Conservation (phyloP, 352 stramenopile species). For the Phytophthora vignae region DNA sequence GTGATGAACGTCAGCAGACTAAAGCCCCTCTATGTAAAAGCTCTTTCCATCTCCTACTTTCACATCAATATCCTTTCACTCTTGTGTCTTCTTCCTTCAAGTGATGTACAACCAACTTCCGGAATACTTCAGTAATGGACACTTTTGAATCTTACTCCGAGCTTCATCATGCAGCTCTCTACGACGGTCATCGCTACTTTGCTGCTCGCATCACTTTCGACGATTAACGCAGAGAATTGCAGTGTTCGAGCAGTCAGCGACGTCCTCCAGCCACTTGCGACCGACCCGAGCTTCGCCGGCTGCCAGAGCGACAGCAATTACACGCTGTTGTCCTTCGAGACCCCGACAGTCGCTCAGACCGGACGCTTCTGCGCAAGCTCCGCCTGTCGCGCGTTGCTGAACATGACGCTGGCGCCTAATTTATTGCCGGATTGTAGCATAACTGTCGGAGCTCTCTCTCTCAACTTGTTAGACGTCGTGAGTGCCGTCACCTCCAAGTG, state of each 20-base stretch:
- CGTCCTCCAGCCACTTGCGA: neutral
- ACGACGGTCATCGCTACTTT: neutral
- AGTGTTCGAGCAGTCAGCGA: neutral
- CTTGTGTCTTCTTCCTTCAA: neutral
- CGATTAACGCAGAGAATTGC: constrained; percentile 6
- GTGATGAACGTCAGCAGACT: constrained; percentile 1
- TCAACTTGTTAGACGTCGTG: constrained; percentile 9
- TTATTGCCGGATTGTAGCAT: constrained; percentile 9
- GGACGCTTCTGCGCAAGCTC: constrained; percentile 6
- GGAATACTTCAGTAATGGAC: neutral
- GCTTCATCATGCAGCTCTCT: neutral
- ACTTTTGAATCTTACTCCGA: neutral
- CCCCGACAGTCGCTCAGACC: constrained; percentile 4
- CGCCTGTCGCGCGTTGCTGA: constrained; percentile 16
- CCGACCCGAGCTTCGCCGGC: neutral
- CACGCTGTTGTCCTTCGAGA: neutral
- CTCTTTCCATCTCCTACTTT: neutral
- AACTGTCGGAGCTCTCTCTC: neutral
- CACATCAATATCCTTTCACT: neutral
- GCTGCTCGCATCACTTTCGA: neutral
- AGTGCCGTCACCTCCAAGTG: constrained; percentile 6
- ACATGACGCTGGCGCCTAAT: neutral
- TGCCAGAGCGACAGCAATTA: constrained; percentile 17
- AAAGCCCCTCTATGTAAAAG: constrained; percentile 1
- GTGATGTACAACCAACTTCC: neutral